Base-by-base conservation (phyloP, 352 stramenopile species). In the Peronospora belbahrii region DNA sequence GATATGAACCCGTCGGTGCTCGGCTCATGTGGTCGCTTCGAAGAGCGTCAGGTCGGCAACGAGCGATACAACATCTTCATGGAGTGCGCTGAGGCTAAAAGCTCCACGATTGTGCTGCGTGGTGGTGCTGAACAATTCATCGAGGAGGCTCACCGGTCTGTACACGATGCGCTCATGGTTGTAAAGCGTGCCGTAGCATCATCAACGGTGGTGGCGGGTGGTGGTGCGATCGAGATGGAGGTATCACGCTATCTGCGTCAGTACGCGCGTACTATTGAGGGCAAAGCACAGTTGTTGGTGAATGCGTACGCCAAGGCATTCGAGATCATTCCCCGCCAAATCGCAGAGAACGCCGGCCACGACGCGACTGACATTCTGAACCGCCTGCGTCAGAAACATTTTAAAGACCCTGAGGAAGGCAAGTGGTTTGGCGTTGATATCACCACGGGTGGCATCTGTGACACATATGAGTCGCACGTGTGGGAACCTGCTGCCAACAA, bases 401-500 rank as follows among this genome's bases (percentile, higher is more conserved):
- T 93, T 35, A 88, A 95, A 70, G 85, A 95, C 57, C 74, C 83
- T 4, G 84, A 85, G n/a, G 71, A 86, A 43, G 88, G 83, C 57
- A 95, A 90, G 50, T 99, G 96, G 97, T 98, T 96, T 56, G 97
- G 96, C 47, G 96, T 99, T 19, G 94, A 99, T 68, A 97, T 99
- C 53, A 90, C 96, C 62, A 85, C 86, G n/a, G 95, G 95, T 48
- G 88, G 83, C 59, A 97, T 99, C 47, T 97, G 94, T 60, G 94
- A 99, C 80, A 99, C 96, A 34, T 96, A 98, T 53, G 83, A 97
- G 54, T 85, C 82, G 19, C 88, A 96, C 43, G 95, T 99, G 51
- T 99, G 97, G 97, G 97, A 99, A 80, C 97, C 97, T 6, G 91
- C 86, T n/a, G 85, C 96, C 49, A 98, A 98, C 81, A 99, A 99